Conservation (phyloP, 331 rosid genomes). For the Prunus yedoensis region DNA sequence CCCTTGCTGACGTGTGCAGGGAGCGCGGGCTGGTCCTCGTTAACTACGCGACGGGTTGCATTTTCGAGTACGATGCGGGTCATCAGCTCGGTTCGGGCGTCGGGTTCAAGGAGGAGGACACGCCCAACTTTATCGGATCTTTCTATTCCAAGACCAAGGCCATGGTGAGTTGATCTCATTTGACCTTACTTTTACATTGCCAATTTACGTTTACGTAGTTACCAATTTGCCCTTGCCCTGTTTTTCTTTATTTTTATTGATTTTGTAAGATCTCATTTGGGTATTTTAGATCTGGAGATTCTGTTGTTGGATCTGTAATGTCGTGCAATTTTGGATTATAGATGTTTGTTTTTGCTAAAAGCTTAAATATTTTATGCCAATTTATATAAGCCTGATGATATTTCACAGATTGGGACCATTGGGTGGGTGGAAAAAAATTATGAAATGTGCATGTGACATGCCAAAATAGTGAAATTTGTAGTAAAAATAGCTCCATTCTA, state of each 20-base stretch:
- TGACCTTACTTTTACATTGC: not conserved
- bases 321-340: not conserved
- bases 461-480: not conserved
- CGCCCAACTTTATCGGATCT: conserved; percentile 78
- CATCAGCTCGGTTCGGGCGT: conserved; percentile 61
- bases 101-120: conserved; percentile 71
- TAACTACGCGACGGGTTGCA: conserved; percentile 87
- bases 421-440: too few species aligned
- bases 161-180: conserved; percentile 45
- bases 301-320: not conserved
- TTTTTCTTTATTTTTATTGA: not conserved
- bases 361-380: too few species aligned
- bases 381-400: too few species aligned
- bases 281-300: conserved; percentile 1
- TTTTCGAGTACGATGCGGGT: conserved; percentile 68
- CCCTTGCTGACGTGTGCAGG: conserved; percentile 69
- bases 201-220: not conserved
- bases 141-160: conserved; percentile 91
- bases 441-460: too few species aligned
- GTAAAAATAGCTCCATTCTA: too few species aligned
- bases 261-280: not conserved
- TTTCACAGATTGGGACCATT: too few species aligned
- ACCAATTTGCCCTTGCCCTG: not conserved
- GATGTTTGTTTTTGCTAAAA: not conserved
- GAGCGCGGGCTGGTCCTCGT: conserved; percentile 53